Evolutionary conservation across 768 basidiomycete species (phyloP).

Genomic region (Naganishia vishniacii): DNA sequence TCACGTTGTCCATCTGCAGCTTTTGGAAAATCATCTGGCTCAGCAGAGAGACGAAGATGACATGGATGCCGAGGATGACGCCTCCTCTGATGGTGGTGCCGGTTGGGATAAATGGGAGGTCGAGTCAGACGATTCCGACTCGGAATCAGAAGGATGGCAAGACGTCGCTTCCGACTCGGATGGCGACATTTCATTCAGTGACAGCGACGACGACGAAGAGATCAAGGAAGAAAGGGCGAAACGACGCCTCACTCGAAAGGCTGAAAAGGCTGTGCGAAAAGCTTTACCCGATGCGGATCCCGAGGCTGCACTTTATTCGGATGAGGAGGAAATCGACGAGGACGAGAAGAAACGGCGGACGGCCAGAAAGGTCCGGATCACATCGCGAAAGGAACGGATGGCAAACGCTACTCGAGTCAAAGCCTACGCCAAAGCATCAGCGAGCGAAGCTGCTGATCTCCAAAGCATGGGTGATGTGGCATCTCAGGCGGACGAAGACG

Average conservation of each 20-base stretch:
- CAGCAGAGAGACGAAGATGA: slow-evolving; percentile 55
- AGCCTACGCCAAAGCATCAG: not conserved
- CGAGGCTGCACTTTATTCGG: slow-evolving; percentile 25
- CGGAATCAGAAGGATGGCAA: slow-evolving; percentile 66
- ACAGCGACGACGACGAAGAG: slow-evolving; percentile 70
- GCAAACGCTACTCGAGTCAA: slow-evolving; percentile 11
- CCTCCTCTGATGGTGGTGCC: slow-evolving; percentile 33
- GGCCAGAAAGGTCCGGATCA: slow-evolving; percentile 26
- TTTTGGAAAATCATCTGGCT: slow-evolving; percentile 16
- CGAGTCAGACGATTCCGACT: slow-evolving; percentile 51
- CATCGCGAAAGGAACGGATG: slow-evolving; percentile 26
- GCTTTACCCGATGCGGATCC: slow-evolving; percentile 25
- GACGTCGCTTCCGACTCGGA: slow-evolving; percentile 67
- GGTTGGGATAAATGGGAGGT: slow-evolving; percentile 88
- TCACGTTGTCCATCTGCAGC: not conserved
- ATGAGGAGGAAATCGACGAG: slow-evolving; percentile 31
- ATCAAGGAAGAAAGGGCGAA: slow-evolving; percentile 28
- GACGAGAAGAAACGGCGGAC: slow-evolving; percentile 37
- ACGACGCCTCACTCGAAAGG: slow-evolving; percentile 7
- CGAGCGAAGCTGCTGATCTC: not conserved
- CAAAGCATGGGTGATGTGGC: not conserved
- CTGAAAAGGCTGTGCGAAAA: slow-evolving; percentile 16
- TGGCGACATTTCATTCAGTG: slow-evolving; percentile 68
- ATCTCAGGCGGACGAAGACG: slow-evolving; percentile 27
- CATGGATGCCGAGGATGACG: slow-evolving; percentile 40